Evolutionary conservation across 495 filamentous ascomycete genomes (phyloP), one percentile per base, ranked within the genome.

Genomic region (Penicillium silybi): DNA sequence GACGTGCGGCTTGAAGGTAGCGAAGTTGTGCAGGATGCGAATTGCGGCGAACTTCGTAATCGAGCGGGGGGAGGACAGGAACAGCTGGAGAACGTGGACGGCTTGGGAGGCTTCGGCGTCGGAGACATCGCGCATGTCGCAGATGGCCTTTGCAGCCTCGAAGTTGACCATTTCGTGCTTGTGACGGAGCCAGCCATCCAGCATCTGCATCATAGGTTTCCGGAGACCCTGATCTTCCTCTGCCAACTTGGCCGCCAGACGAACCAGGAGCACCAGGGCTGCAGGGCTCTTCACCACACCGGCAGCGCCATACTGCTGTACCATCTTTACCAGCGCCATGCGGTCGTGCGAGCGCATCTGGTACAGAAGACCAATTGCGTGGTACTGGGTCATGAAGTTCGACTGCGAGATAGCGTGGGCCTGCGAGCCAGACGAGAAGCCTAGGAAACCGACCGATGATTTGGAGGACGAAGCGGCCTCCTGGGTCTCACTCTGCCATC

Each of bases 101-200:
- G 95, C 91, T 67, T 97, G 92, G 3, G 86, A 82, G 25, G 92
- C 88, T 67, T 99, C 93, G 39, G 83, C 85, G 62, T 99, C 95
- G 35, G 87, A 89, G 35, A 97, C 88, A 70, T 98, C 90, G 44
- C 84, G 83, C 80, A 97, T 85, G 60, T 92, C 87, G 70, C 90
- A 95, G 66, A 99, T 96, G 18, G 92, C 90, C 77, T 97, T 97
- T 19, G 93, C 95, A 46, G 93, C 93, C 74, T 99, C 93, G 61
- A 99, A 97, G 73, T 97, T 99, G 69, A 98, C 95, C 95, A 99
- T 97, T 64, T 99, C 93, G 65, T 91, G 91, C 83, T 99, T 99
- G 70, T 99, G 92, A 67, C 93, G 83, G 63, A 96, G 80, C 92
- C 91, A 96, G 61, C 92, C 90, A 72, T 97, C 92, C 67, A 97